Conservation (phyloP, 345 rosid species). For the Abelmoschus esculentus region DNA sequence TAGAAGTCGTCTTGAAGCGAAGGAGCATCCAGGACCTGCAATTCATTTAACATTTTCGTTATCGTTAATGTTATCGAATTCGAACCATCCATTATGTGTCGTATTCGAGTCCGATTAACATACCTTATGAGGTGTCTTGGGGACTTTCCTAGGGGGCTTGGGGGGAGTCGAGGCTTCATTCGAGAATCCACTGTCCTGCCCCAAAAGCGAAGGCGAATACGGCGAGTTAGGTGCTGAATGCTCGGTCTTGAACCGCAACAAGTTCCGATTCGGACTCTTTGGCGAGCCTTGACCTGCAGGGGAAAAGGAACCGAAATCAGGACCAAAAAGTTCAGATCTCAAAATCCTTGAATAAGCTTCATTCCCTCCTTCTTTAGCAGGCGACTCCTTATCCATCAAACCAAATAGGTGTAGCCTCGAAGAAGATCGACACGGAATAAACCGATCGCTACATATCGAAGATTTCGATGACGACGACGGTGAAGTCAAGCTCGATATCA, state of each 20-base stretch:
- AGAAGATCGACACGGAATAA: conserved; percentile 94
- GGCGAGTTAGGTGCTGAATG: conserved; percentile 71
- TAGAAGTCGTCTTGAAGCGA: conserved; percentile 97
- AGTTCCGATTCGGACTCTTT: conserved; percentile 66
- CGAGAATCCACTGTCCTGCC: conserved; percentile 55
- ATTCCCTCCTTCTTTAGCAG: conserved; percentile 89
- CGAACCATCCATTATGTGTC: background rate
- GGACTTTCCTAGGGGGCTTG: conserved; percentile 80
- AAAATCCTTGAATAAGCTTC: conserved; percentile 68
- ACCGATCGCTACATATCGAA: conserved; percentile 76
- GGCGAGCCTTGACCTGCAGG: conserved; percentile 90
- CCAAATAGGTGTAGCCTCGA: conserved; percentile 87
- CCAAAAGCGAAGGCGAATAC: conserved; percentile 68
- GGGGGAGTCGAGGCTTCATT: conserved; percentile 73
- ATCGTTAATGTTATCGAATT: too few species aligned
- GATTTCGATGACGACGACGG: conserved; percentile 42
- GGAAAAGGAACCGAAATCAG: conserved; percentile 79
- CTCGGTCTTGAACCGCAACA: conserved; percentile 84
- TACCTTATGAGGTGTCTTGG: conserved; percentile 97
- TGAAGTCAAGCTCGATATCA: conserved; percentile 61
- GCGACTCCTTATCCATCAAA: conserved; percentile 63
- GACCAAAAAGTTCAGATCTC: conserved; percentile 81
- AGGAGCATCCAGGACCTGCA: conserved; percentile 95
- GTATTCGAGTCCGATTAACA: background rate
- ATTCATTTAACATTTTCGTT: conserved; percentile 2